A percentile compares a stretch with the other conserved stretches of the same genome.
Conservation (phyloP, 805 yeast species). For the Nakazawaea laoshanensis region DNA sequence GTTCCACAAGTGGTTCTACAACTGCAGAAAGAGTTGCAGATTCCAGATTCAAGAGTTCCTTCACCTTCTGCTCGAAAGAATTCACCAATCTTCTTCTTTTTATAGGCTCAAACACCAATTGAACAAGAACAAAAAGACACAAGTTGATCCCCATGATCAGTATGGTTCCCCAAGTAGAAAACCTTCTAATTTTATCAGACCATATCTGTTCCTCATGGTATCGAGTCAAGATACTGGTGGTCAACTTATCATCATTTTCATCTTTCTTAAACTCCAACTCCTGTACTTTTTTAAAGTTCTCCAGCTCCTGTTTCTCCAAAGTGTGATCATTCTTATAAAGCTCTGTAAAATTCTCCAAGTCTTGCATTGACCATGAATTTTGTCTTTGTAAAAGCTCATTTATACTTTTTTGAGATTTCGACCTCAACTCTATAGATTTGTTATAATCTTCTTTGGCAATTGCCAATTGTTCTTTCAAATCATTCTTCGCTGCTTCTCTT, state of each 20-base stretch:
- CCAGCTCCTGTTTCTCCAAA: slow-evolving; percentile 52
- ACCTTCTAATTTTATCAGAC: slow-evolving; percentile 92
- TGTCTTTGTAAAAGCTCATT: slow-evolving; percentile 84
- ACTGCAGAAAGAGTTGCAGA: too few species aligned
- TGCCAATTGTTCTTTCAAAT: slow-evolving; percentile 39
- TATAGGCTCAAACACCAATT: slow-evolving; percentile 91
- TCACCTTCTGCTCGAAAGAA: slow-evolving; percentile 77
- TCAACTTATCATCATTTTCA: slow-evolving; percentile 56
- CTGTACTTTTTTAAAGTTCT: slow-evolving; percentile 38
- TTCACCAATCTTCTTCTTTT: slow-evolving; percentile 73
- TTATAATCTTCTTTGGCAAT: slow-evolving; percentile 42
- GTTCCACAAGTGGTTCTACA: too few species aligned
- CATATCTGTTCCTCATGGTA: slow-evolving; percentile 97
- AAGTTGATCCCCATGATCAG: slow-evolving; percentile 82
- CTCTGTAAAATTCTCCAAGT: slow-evolving; percentile 77
- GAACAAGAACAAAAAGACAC: slow-evolving; percentile 68
- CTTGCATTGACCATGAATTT: slow-evolving; percentile 69
- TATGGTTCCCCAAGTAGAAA: slow-evolving; percentile 97
- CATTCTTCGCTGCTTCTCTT: slow-evolving; percentile 43
- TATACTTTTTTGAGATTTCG: slow-evolving; percentile 71
- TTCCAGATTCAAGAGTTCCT: slow-evolving; percentile 33
- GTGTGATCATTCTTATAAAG: slow-evolving; percentile 75
- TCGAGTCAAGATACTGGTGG: slow-evolving; percentile 73
- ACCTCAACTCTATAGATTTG: slow-evolving; percentile 54
- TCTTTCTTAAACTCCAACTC: slow-evolving; percentile 58